A percentile compares a stretch with the other conserved stretches of the same genome.
phyloP scores from a whole-genome alignment of 2,329 filamentous ascomycete species.

The Ophiognomonia clavigignenti-juglandacearum region DNA sequence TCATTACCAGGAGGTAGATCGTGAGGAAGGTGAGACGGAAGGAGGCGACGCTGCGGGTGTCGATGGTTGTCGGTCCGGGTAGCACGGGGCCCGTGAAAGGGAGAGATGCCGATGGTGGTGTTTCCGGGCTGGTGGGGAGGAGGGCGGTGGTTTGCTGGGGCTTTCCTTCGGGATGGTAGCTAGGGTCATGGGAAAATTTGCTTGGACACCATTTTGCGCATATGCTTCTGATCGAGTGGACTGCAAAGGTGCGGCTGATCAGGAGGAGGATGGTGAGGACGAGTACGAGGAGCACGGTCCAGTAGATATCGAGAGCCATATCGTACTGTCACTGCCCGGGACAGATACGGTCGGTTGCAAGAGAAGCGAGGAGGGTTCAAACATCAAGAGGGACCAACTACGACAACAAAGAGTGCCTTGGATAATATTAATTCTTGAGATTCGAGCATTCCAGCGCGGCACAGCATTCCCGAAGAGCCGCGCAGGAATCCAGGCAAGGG shows the following conservation, averaged over 20 bases:
- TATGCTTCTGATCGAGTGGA: not conserved
- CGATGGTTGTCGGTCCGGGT: not conserved
- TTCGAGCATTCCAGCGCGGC: too few species aligned
- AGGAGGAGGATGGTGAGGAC: conserved; percentile 13
- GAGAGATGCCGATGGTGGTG: too few species aligned
- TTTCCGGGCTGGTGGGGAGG: not conserved
- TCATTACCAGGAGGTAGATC: conserved; percentile 18
- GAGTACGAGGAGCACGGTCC: conserved; percentile 16
- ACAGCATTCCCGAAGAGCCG: too few species aligned
- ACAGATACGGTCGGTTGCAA: too few species aligned
- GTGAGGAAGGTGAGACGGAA: conserved; percentile 15
- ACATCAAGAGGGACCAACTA: too few species aligned
- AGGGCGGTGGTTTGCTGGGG: not conserved
- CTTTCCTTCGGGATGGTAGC: not conserved
- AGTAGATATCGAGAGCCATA: conserved; percentile 18
- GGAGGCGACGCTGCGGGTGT: not conserved
- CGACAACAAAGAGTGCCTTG: too few species aligned
- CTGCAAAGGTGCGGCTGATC: conserved; percentile 4
- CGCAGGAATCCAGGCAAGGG: too few species aligned
- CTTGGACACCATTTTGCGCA: conserved; percentile 4
- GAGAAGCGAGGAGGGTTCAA: too few species aligned
- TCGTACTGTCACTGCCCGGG: too few species aligned
- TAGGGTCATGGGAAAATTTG: not conserved
- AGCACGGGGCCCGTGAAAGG: too few species aligned
- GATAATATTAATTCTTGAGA: too few species aligned